A percentile compares a stretch with the other conserved stretches of the same genome.
Evolutionary conservation across 148 eudicot species (phyloP).

Genomic region (Nyssa sinensis): DNA sequence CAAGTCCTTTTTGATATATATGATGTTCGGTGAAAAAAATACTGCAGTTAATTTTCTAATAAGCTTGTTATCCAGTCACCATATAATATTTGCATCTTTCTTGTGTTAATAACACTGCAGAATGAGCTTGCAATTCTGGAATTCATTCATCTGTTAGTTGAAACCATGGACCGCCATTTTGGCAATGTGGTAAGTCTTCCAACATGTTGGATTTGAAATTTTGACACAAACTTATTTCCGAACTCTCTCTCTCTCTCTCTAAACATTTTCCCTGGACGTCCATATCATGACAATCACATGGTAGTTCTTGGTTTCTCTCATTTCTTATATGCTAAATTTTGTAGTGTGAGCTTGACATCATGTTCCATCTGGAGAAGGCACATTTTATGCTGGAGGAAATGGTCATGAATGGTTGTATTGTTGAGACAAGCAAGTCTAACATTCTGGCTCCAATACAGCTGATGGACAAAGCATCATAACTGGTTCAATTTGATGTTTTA

Average conservation of each 20-base stretch:
- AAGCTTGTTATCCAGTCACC: no score
- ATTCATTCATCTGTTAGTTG: conserved; percentile 92
- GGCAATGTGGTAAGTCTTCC: conserved; percentile 85
- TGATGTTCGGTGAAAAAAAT: no score
- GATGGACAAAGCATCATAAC: conserved; percentile 84
- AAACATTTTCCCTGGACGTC: neutral
- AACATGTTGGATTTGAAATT: neutral
- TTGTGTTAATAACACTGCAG: no score
- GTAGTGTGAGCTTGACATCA: conserved; percentile 98
- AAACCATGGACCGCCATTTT: conserved; percentile 99
- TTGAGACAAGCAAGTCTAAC: conserved; percentile 96
- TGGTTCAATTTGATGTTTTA: neutral
- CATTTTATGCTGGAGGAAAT: conserved; percentile 99
- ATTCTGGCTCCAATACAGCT: conserved; percentile 86
- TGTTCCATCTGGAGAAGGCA: conserved; percentile 98
- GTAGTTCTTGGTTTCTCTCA: neutral
- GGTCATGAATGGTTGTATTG: conserved; percentile 98
- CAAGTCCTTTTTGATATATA: neutral
- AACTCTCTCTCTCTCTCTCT: neutral
- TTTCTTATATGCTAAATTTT: neutral
- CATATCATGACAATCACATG: neutral
- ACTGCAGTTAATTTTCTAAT: no score
- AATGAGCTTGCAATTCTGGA: conserved; percentile 98
- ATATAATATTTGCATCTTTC: neutral
- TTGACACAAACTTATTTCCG: neutral